Percentiles rank a stretch among this genome's conserved stretches.
These are phyloP conservation scores for Ceratobasidium sp. DNA, from an alignment of 1,284 basidiomycete species.

Conservation along the genomic window DNA sequence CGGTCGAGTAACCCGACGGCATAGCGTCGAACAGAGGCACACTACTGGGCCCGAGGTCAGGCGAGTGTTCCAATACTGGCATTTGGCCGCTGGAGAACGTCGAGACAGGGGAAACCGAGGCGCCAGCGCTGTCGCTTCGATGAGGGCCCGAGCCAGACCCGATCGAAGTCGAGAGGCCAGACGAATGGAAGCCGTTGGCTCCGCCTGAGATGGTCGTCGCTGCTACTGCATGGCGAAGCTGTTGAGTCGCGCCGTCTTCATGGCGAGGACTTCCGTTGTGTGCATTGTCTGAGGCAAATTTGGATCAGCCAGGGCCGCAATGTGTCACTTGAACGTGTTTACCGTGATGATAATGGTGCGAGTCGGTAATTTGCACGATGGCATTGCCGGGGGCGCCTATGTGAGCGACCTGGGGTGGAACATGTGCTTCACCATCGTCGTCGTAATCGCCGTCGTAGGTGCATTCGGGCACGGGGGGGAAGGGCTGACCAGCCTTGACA, in stretches of 20 bases:
- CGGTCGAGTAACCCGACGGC: slow-evolving; percentile 23
- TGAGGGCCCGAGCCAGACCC: background rate
- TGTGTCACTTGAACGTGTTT: background rate
- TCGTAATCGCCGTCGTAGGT: slow-evolving; percentile 30
- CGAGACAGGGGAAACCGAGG: slow-evolving; percentile 18
- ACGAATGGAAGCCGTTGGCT: background rate
- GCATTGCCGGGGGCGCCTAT: slow-evolving; percentile 27
- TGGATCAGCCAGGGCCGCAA: background rate
- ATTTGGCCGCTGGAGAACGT: slow-evolving; percentile 18
- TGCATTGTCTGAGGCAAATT: background rate
- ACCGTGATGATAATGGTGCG: background rate
- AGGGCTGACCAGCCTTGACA: slow-evolving; percentile 32
- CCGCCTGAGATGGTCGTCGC: background rate
- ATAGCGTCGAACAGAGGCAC: slow-evolving; percentile 19
- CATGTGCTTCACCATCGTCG: slow-evolving; percentile 19
- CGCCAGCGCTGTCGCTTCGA: slow-evolving; percentile 19
- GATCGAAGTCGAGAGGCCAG: slow-evolving; percentile 1
- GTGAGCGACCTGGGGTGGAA: slow-evolving; percentile 6
- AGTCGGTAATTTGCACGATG: background rate
- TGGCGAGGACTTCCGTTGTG: background rate
- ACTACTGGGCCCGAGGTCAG: slow-evolving; percentile 5
- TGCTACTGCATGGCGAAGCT: slow-evolving; percentile 4
- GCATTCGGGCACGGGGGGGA: slow-evolving; percentile 29
- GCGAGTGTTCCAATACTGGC: slow-evolving; percentile 3
- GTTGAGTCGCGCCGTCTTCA: background rate